Evolutionary conservation across 495 filamentous ascomycete species (phyloP).

Genomic region (Trichoderma reesei): DNA sequence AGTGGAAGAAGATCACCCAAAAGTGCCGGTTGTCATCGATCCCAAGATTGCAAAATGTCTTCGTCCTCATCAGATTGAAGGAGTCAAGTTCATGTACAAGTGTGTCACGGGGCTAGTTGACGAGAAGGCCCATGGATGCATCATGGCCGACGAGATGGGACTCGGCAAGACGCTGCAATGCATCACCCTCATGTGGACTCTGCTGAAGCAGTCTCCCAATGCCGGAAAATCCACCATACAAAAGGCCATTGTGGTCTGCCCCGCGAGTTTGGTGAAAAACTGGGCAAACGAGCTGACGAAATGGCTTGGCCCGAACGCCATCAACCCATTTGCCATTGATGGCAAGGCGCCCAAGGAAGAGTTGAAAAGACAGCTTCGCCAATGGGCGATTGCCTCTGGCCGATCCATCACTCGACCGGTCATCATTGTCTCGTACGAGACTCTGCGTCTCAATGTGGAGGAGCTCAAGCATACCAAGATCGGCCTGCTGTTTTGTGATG

Average conservation of each 20-base stretch:
- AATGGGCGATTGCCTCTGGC: slow-evolving; percentile 88
- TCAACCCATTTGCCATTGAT: slow-evolving; percentile 92
- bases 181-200: slow-evolving; percentile 78
- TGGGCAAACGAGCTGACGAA: slow-evolving; percentile 96
- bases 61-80: slow-evolving; percentile 94
- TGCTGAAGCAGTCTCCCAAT: slow-evolving; percentile 90
- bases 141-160: slow-evolving; percentile 99
- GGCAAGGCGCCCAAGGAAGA: slow-evolving; percentile 95
- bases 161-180: slow-evolving; percentile 81
- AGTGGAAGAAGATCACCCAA: slow-evolving; percentile 66
- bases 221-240: slow-evolving; percentile 89
- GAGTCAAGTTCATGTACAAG: slow-evolving; percentile 94
- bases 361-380: slow-evolving; percentile 75
- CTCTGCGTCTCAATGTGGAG: slow-evolving; percentile 81
- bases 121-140: slow-evolving; percentile 88
- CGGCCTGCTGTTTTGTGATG: slow-evolving; percentile 92
- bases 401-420: slow-evolving; percentile 86
- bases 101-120: slow-evolving; percentile 93
- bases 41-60: slow-evolving; percentile 83
- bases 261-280: slow-evolving; percentile 91
- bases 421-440: slow-evolving; percentile 99
- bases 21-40: slow-evolving; percentile 95
- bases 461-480: slow-evolving; percentile 79
- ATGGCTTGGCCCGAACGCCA: slow-evolving; percentile 88
- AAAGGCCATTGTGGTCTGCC: slow-evolving; percentile 98